Evolutionary conservation across 1,284 basidiomycete genomes (phyloP).

Genomic region (Ceratorhiza oryzae-sativae): DNA sequence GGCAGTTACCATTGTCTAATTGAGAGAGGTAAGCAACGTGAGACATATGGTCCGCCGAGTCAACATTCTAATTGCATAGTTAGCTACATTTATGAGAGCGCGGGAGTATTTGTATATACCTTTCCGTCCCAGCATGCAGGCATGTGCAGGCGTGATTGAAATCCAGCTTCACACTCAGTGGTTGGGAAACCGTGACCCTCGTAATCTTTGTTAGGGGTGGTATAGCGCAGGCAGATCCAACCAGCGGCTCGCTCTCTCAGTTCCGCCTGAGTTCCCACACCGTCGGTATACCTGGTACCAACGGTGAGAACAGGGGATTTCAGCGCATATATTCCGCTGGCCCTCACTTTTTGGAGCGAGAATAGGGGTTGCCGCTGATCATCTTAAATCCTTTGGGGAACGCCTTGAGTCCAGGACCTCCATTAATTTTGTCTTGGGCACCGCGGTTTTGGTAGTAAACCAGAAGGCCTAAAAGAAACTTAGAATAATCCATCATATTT

Average conservation of each 20-base stretch:
- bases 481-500: not conserved
- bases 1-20: conserved; percentile 59
- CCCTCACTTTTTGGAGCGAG: conserved; percentile 52
- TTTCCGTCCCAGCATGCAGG: conserved; percentile 63
- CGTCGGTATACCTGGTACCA: not conserved
- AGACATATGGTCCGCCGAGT: conserved; percentile 48
- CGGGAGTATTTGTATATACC: conserved; percentile 45
- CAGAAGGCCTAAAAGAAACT: conserved; percentile 48
- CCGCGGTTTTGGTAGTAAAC: conserved; percentile 58
- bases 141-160: conserved; percentile 47
- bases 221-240: conserved; percentile 56
- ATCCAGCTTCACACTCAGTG: conserved; percentile 55
- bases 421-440: conserved; percentile 50
- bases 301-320: not conserved
- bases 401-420: conserved; percentile 53
- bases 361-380: conserved; percentile 54
- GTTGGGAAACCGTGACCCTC: conserved; percentile 52
- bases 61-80: not conserved
- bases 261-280: conserved; percentile 45
- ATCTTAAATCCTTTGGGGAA: conserved; percentile 59
- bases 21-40: conserved; percentile 52
- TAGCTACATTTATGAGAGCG: not conserved
- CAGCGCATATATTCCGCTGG: not conserved
- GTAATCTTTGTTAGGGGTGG: conserved; percentile 46
- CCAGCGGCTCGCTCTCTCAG: conserved; percentile 55